Base-by-base conservation (phyloP, 768 basidiomycete species). In the Lentinula sp. region DNA sequence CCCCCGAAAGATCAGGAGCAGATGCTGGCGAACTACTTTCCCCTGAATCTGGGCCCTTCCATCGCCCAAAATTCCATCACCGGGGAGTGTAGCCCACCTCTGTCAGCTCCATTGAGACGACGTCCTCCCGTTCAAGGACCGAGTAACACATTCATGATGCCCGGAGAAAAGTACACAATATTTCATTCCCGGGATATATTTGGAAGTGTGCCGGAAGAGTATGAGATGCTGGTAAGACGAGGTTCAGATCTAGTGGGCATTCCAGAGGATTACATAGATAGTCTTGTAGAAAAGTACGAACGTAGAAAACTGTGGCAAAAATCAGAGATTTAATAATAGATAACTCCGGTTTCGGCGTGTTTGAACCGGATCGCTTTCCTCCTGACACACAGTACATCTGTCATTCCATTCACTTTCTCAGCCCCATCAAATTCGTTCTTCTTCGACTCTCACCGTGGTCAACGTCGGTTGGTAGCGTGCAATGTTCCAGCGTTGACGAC, bases 131-230 rank as follows among this genome's bases (percentile, higher is more conserved):
- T 36, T 51, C 50, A 51, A 36, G 50, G 50, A 42, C 23, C 41
- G 55, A 56, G 55, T 36, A 55, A 39, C 41, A 46, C 18, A 46
- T 15, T 37, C 18, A 42, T 56, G 41, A 12, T 20, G 18, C 50
- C 63, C 3, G 91, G 88, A 1, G 81, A 84, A 62, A 72, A 72
- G 54, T 85, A 88, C 73, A 75, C 75, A 53, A 81, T 93, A 52
- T 92, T 85, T 74, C 77, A 84, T 37, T 74, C 79, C n/a, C 76
- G 77, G n/a, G 94, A 94, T 65, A 74, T 83, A 55, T 73, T 83
- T 32, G 92, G 92, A 37, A 73, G 73, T 5, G 61, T 90, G 33
- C 77, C 83, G 2, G 73, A 67, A 4, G 83, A 83, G 51, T 83
- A 83, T 63, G 76, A 74, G 36, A 56, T 70, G 43, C 77, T 94